Conservation (phyloP, 495 filamentous ascomycete species). For the Lasiosphaeria miniovina region DNA sequence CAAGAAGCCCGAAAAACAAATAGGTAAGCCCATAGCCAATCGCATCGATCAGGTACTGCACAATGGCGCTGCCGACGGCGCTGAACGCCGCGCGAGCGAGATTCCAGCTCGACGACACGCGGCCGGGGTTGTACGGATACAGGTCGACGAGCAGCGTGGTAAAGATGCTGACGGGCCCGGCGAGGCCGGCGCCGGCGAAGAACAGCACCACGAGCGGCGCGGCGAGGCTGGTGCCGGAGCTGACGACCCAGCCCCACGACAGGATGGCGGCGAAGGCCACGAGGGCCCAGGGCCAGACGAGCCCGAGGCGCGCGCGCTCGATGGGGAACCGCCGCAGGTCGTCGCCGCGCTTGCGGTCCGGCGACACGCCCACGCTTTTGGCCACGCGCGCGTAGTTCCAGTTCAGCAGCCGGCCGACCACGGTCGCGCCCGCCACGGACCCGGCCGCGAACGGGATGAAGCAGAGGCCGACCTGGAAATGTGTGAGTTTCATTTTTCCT, state of each 20-base stretch:
- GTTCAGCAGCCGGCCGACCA: conserved; percentile 55
- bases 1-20: conserved; percentile 14
- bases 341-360: conserved; percentile 47
- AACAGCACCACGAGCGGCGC: conserved; percentile 49
- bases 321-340: conserved; percentile 59
- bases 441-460: conserved; percentile 56
- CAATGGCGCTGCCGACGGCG: conserved; percentile 10
- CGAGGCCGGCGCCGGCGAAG: conserved; percentile 35
- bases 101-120: conserved; percentile 16
- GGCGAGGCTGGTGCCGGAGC: conserved; percentile 34
- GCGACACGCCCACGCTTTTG: conserved; percentile 38
- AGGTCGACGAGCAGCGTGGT: conserved; percentile 16
- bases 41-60: conserved; percentile 16
- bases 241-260: conserved; percentile 53
- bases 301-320: conserved; percentile 57
- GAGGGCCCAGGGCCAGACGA: conserved; percentile 47
- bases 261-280: conserved; percentile 43
- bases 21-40: conserved; percentile 16
- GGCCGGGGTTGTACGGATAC: conserved; percentile 15
- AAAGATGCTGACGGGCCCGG: conserved; percentile 12
- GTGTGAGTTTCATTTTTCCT: too few species aligned
- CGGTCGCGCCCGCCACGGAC: conserved; percentile 52
- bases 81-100: conserved; percentile 12
- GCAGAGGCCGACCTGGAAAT: conserved; percentile 53
- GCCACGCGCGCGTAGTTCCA: conserved; percentile 52